Base-by-base conservation (phyloP, 371 early-diverging fungal species). In the Entomophthora muscae region DNA sequence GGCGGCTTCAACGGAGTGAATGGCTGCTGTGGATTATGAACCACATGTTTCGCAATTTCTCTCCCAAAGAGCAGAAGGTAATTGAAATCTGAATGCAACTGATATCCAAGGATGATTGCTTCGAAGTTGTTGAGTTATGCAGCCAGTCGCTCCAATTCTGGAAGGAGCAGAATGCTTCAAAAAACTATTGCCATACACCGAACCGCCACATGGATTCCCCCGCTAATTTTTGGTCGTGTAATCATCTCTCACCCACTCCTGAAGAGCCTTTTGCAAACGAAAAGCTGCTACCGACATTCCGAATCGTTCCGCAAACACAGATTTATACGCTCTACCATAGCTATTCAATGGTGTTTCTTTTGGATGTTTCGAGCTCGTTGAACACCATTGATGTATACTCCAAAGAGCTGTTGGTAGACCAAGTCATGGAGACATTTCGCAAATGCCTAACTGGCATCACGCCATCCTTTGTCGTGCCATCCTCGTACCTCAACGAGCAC, bases 1-100 rank as follows among this genome's bases (percentile, higher is more conserved):
- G 63, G 63, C 24, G 52, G 21, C 28, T 63, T 2, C 54, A 52
- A 12, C 53, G 55, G 3, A 52, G 29, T 22, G 63, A 63, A 13
- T 63, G 63, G 63, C 24, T 63, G 1, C 30, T 63, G n/a, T 63
- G 63, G 63, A 32, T 54, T 1, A 52, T 63, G 54, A 63, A 63
- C 31, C 53, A 52, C 22, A 63, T 63, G 63, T 63, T 63, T 32
- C 53, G 63, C 21, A 52, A 52, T 22, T 3, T 63, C 28, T 31
- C 31, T 17, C 54, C 26, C 12, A 29, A n/a, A 7, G 32, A 54
- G 1, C 12, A 13, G 24, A 17, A 51, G 27, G 63, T 63, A 63
- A 52, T 53, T n/a, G n/a, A n/a, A 23, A 13, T 51, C 22, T 30
- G 1, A 28, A 52, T 52, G 7, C 27, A 32, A 5, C 54, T 23